Evolutionary conservation across 192 early-diverging fungal genomes (phyloP), one percentile per base, ranked within the genome.

Genomic region (Gonapodya sp.): DNA sequence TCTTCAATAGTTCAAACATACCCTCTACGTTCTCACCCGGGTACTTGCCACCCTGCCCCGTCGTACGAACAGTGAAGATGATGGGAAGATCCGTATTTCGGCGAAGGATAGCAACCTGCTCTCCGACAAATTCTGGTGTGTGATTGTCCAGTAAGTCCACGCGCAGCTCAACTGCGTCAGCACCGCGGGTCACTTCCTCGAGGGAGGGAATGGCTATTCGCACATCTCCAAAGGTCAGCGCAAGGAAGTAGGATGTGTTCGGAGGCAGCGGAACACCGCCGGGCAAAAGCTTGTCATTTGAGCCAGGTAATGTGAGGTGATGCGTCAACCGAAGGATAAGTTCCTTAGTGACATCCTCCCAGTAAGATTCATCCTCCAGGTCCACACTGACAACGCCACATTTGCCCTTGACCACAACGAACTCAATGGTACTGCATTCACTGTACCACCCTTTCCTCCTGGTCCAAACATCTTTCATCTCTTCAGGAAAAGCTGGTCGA

Each of bases 61-160:
- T 84, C 0, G 96, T 95, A 36, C 97, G 90, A 24, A 99, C 96
- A 24, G 97, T 99, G 83, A 92, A 99, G 24, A 99, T 91, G 2
- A 99, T 91, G 18, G 97, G 97, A 80, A 97, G 85, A 30, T 82
- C 36, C 16, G 94, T 89, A 80, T 78, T 83, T 34, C 91, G 88
- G 2, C 94, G 89, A 1, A 98, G 87, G 35, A 94, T 80, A 18
- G 92, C 89, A 14, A 99, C 86, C 86, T 99, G 96, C 30, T 89
- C 82, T 18, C 89, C 91, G 81, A 96, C 89, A 81, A 91, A 94
- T 18, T 93, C 92, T 2, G 82, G 85, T 31, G 89, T 89, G 24
- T 85, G 81, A 0, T 83, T 81, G 36, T 87, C 84, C 34, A 99
- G 84, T 64, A 99, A 85, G 83, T 99, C 97, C 0, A 94, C 95